Conservation (phyloP, 805 yeast genomes). For the Saccharomycopsis fodiens region DNA sequence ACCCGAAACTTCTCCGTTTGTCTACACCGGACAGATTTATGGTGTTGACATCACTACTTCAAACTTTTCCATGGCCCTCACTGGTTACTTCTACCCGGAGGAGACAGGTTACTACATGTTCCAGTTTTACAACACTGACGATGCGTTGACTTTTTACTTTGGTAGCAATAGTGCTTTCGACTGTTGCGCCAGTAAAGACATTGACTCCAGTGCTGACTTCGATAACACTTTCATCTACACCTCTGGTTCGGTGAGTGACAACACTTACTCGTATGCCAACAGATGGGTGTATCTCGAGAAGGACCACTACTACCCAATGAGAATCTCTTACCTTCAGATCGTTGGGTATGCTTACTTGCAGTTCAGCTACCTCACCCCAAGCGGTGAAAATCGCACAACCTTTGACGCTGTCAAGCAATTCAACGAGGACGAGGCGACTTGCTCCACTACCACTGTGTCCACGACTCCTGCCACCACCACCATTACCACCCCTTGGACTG, state of each 20-base stretch:
- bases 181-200: constrained; percentile 26
- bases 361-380: constrained; percentile 12
- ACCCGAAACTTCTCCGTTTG: background rate
- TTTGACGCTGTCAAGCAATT: constrained; percentile 1
- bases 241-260: constrained; percentile 6
- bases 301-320: constrained; percentile 27
- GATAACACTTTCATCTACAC: constrained; percentile 1
- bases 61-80: constrained; percentile 24
- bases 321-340: constrained; percentile 24
- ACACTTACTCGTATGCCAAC: background rate
- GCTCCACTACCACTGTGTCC: constrained; percentile 1
- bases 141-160: constrained; percentile 28
- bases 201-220: constrained; percentile 9
- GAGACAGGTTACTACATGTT: constrained; percentile 28
- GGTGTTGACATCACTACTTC: constrained; percentile 21
- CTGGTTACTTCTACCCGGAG: constrained; percentile 27
- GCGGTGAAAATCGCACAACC: background rate
- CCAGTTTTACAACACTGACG: constrained; percentile 25
- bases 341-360: constrained; percentile 20
- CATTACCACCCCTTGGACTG: constrained; percentile 4
- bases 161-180: constrained; percentile 29
- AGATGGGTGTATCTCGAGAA: constrained; percentile 17
- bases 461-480: background rate
- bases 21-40: constrained; percentile 12
- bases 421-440: background rate